Base-by-base conservation (phyloP, 139 green algal genomes). In the Chlamydomonas eustigma region DNA sequence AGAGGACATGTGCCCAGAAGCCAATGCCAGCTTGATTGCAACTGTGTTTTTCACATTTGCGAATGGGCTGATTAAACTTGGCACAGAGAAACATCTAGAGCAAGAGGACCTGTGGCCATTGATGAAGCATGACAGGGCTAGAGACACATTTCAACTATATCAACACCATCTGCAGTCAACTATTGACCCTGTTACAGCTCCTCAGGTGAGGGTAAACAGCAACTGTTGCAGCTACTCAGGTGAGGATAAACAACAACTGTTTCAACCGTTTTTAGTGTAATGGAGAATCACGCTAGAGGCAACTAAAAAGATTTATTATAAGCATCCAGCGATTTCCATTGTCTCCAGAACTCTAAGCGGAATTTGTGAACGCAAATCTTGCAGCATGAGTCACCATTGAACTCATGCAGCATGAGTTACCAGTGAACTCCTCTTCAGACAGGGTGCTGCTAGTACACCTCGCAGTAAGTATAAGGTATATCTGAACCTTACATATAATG, bases 81-180 rank as follows among this genome's bases (percentile, higher is more conserved):
- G 76, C 1, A n/a, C 25, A 8, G 18, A 34, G 0, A 80, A 93
- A 71, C 86, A 90, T 12, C 79, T 97, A 30, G 81, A 93, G 34
- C 77, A 86, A n/a, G 83, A 90, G 2, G 93, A 97, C 72, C 64
- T 97, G 35, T 97, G 92, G 92, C 83, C 92, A 58, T 68, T 91
- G 67, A 74, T 80, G 0, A n/a, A 64, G 24, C 24, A 18, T 34
- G 63, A n/a, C 18, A 73, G 86, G 79, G 85, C 84, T 50, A 0
- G 78, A 1, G 34, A 76, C 4, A 64, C 5, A 33, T 64, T 66
- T 58, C 12, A 25, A 34, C 64, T 76, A 18, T 30, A 39, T 74
- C 31, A 50, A 39, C 37, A 30, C 24, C 1, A 0, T 18, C 38
- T 66, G 24, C 30, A 51, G 35, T 31, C 22, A 39, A 78, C 65